Evolutionary conservation across 1,139 yeast genomes (phyloP).

Genomic region (Nadsonia starkeyi-henricii): DNA sequence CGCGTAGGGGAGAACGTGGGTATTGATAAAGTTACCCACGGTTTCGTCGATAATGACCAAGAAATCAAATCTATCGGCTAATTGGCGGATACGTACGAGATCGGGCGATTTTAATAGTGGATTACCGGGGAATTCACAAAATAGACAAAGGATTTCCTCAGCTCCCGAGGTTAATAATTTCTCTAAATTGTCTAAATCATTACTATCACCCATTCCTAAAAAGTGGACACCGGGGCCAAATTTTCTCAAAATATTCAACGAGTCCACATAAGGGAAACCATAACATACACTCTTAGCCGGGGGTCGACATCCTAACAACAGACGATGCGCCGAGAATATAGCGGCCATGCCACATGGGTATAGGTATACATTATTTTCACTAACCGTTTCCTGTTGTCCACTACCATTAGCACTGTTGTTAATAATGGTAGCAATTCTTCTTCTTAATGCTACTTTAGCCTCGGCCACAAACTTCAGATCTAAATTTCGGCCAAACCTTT

Average conservation of each 20-base stretch:
- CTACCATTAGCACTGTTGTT: conserved; percentile 29
- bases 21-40: conserved; percentile 76
- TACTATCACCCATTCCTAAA: conserved; percentile 71
- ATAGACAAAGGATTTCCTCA: conserved; percentile 50
- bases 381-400: conserved; percentile 16
- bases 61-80: conserved; percentile 60
- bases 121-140: conserved; percentile 90
- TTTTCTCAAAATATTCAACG: conserved; percentile 67
- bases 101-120: conserved; percentile 81
- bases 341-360: conserved; percentile 92
- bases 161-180: conserved; percentile 40
- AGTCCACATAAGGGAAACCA: conserved; percentile 93
- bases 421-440: conserved; percentile 61
- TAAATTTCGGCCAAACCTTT: conserved; percentile 78
- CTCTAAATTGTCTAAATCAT: conserved; percentile 55
- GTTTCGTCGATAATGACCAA: conserved; percentile 86
- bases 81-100: conserved; percentile 42
- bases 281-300: conserved; percentile 61
- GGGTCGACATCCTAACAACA: conserved; percentile 31
- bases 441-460: conserved; percentile 60
- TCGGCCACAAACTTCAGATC: conserved; percentile 62
- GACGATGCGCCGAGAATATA: conserved; percentile 69
- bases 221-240: conserved; percentile 79
- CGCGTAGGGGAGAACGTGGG: conserved; percentile 66
- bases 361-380: conserved; percentile 60